phyloP scores from a whole-genome alignment of 2,329 filamentous ascomycete genomes.

The Cytospora chrysosperma region DNA sequence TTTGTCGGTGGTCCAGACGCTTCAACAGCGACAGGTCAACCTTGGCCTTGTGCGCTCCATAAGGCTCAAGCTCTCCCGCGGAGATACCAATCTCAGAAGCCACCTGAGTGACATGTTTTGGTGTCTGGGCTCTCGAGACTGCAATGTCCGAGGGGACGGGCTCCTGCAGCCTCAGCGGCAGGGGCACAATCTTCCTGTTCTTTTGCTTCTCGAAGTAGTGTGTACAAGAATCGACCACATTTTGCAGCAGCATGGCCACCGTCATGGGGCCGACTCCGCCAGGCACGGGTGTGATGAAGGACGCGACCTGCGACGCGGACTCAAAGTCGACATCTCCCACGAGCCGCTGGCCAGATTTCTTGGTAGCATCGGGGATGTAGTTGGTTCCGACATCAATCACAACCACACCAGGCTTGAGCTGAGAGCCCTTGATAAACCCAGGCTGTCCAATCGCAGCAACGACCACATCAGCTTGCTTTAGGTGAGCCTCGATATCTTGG shows the following conservation, averaged over 20 bases:
- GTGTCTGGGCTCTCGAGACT: constrained; percentile 82
- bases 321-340: constrained; percentile 96
- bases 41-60: constrained; percentile 95
- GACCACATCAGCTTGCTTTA: constrained; percentile 85
- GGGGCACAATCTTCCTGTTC: constrained; percentile 72
- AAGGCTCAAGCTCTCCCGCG: constrained; percentile 87
- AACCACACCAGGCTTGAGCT: constrained; percentile 91
- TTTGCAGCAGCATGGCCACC: constrained; percentile 95
- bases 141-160: constrained; percentile 96
- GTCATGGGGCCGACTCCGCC: constrained; percentile 99
- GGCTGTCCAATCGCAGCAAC: constrained; percentile 89
- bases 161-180: constrained; percentile 75
- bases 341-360: constrained; percentile 87
- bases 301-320: constrained; percentile 79
- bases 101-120: constrained; percentile 85
- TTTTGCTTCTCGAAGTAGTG: constrained; percentile 81
- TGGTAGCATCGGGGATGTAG: constrained; percentile 83
- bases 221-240: constrained; percentile 84
- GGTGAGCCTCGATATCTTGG: constrained; percentile 64
- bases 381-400: constrained; percentile 98
- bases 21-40: constrained; percentile 80
- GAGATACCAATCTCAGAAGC: constrained; percentile 87
- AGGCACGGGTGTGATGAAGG: constrained; percentile 91
- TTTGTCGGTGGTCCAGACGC: constrained; percentile 79
- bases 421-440: constrained; percentile 88